Evolutionary conservation across 306 rosid species (phyloP), one percentile per base, ranked within the genome.

Genomic region (Glycine soja): DNA sequence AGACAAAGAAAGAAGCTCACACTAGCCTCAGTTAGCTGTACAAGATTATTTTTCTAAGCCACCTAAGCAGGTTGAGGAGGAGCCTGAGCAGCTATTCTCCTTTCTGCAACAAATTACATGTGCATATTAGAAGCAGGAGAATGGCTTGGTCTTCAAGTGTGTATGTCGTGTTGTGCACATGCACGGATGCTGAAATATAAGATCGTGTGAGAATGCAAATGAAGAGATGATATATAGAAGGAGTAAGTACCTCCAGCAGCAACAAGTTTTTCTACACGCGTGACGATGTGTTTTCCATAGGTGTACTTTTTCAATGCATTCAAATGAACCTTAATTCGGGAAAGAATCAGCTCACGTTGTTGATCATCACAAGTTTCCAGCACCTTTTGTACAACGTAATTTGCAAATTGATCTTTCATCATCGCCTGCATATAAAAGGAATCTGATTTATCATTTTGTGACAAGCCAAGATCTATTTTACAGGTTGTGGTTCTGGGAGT

Each of bases 401-500:
- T 93, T 19, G 98, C 98, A 58, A 93, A 93, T 78, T 93, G 98
- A 84, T 93, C 98, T 88, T 94, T 94, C 97, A 94, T 94, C 98
- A 94, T 94, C 6, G 94, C 87, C 85, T 80, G 82, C 32, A 46
- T 16, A 76, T 2, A 59, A 34, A 11, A 54, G 34, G 24, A 11
- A 50, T 11, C 3, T 0, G 14, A 61, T 69, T 56, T 15, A 71
- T 43, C 52, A 78, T 10, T 11, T 24, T 24, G 30, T 2, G 30
- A 24, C 38, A 47, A 45, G 11, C 15, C 8, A 48, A 12, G 6
- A 58, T 40, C 67, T 3, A 19, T 18, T 56, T 42, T 18, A 43
- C 70, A 38, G 32, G 64, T 10, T 24, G n/a, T n/a, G n/a, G n/a
- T n/a, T 36, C 32, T n/a, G 51, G 57, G 66, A 72, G 38, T 7